Base-by-base conservation (phyloP, 192 early-diverging fungal genomes). In the Dimargaris verticillata region DNA sequence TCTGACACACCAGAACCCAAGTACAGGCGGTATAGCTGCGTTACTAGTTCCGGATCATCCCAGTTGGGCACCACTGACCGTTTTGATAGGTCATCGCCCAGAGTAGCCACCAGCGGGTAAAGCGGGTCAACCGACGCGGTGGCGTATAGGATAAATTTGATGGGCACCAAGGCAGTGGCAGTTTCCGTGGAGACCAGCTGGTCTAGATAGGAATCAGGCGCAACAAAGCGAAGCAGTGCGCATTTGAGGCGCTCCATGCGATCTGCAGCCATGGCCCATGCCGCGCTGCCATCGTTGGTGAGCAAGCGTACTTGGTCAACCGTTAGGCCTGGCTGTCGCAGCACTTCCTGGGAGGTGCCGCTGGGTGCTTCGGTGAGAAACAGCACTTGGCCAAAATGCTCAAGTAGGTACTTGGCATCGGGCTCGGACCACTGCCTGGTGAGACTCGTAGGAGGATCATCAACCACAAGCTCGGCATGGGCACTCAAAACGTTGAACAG, bases 11-110 rank as follows among this genome's bases (percentile, higher is more conserved):
- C 71, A 13, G 66, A 73, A 0, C 87, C 88, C 49, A 83, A 79
- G 62, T 83, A 84, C 70, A 91, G 63, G 33, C 62, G 62, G 60
- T 77, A 86, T 41, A 86, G 61, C 2, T 68, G 57, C 33, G 67
- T 53, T 10, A 84, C 71, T 60, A 87, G 66, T 4, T 68, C 51
- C 22, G 62, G 69, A 41, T 87, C 74, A 44, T 97, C 92, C 38
- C 84, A 69, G 66, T 91, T 76, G 4, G 85, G 79, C 38, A 82
- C 80, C 5, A 72, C 72, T 47, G 84, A 68, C 48, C 83, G 72
- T 72, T 85, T 87, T 28, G 91, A 28, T 15, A 83, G 87, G 64
- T 92, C 88, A 60, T 97, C 90, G 33, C 87, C 85, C 9, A 53
- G 47, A 24, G 82, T 79, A 15, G 74, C 70, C 0, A 83, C 71